A percentile compares a stretch with the other conserved stretches of the same genome.
These are phyloP conservation scores for Leptographium lundbergii DNA, from an alignment of 2,329 filamentous ascomycete species.

Conservation along the genomic window DNA sequence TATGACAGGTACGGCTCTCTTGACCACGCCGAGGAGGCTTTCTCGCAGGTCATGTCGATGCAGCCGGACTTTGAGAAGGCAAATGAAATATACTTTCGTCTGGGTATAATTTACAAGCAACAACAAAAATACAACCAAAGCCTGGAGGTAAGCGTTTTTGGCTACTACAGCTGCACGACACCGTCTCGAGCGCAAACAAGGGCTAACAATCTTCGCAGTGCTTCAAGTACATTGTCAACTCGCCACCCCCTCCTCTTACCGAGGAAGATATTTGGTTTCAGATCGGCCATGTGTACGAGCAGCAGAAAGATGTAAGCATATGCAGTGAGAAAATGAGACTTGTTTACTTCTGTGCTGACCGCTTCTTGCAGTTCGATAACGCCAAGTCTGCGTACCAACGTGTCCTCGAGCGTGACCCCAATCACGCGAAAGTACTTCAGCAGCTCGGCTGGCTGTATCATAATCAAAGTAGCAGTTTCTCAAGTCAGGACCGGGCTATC, in stretches of 20 bases:
- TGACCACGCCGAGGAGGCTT: slow-evolving; percentile 94
- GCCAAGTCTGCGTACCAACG: slow-evolving; percentile 87
- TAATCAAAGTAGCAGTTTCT: slow-evolving; percentile 83
- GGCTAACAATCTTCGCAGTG: slow-evolving; percentile 44
- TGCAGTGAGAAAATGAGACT: slow-evolving; percentile 15
- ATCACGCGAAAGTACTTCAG: slow-evolving; percentile 94
- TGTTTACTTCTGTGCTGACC: slow-evolving; percentile 5
- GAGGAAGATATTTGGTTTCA: slow-evolving; percentile 99
- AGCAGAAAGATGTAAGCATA: slow-evolving; percentile 84
- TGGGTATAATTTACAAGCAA: slow-evolving; percentile 99
- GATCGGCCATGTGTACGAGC: slow-evolving; percentile 96
- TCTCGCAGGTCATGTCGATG: slow-evolving; percentile 98
- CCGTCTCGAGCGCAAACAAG: not conserved
- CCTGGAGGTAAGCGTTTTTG: slow-evolving; percentile 55
- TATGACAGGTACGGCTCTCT: slow-evolving; percentile 94
- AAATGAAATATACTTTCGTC: slow-evolving; percentile 95
- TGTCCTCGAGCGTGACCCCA: slow-evolving; percentile 86
- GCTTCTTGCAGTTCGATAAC: slow-evolving; percentile 59
- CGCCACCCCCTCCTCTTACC: slow-evolving; percentile 81
- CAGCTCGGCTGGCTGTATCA: slow-evolving; percentile 97
- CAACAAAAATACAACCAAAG: slow-evolving; percentile 89
- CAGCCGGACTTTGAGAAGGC: slow-evolving; percentile 96
- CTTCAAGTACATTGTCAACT: slow-evolving; percentile 94
- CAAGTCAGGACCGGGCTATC: slow-evolving; percentile 89
- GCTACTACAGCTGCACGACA: not conserved